Evolutionary conservation across 371 early-diverging fungal genomes (phyloP), one percentile per base, ranked within the genome.

Genomic region (Mortierella sp.): DNA sequence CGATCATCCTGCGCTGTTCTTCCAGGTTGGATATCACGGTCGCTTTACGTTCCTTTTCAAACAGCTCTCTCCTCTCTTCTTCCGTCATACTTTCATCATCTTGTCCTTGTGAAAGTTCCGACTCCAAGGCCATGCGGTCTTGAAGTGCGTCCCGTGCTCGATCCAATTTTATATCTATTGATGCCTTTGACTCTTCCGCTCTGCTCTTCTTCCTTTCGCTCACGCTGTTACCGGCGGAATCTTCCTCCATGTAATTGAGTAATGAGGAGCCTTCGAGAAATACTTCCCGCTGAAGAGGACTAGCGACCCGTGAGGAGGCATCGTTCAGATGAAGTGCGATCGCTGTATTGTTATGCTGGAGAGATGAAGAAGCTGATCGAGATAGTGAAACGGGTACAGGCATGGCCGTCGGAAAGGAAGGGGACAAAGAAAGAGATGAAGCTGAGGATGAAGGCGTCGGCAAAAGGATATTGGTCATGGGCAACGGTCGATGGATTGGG

Each of bases 1-100:
- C 72, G 21, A 71, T 68, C 60, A 56, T 72, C 47, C 49, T 67
- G 47, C 72, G 67, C 43, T 79, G 79, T 34, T 71, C 61, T 11
- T 61, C 56, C 24, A 80, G 34, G 37, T 80, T 60, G 15, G 60
- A 55, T 19, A 73, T 56, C 44, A 50, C 57, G 23, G 67, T 67
- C 6, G 67, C 62, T 51, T 54, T 58, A 30, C 67, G 72, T 26
- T 80, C 68, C 39, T 47, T 50, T 52, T 59, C 73, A 34, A 60
- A 52, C 63, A 56, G 80, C 47, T 56, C 78, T 55, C 55, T 70
- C 15, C 51, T 76, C 50, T 61, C 72, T 50, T 73, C 65, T 23
- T 64, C 72, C 19, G 60, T 70, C 56, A 65, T 55, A 30, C 19
- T 28, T 8, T 43, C 61, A 28, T 66, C 70, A 30, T 61, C 68